Conservation (phyloP, 2,329 filamentous ascomycete genomes). For the Scleromitrula shiraiana region DNA sequence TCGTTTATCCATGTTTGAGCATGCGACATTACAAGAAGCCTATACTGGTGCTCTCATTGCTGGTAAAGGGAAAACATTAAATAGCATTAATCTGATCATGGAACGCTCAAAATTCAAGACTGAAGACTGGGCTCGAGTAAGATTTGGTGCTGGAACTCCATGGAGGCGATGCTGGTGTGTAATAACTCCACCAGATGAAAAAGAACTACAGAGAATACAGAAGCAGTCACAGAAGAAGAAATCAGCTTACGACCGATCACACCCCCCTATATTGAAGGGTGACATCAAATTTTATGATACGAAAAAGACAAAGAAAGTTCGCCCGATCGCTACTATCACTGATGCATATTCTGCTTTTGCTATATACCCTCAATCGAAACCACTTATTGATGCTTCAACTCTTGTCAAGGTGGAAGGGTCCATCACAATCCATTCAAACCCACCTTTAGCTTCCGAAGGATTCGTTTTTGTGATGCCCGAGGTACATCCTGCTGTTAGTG, state of each 20-base stretch:
- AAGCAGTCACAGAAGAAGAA: conserved; percentile 76
- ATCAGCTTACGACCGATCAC: conserved; percentile 71
- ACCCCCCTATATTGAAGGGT: conserved; percentile 63
- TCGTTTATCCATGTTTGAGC: conserved; percentile 87
- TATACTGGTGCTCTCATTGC: conserved; percentile 95
- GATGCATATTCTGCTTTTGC: conserved; percentile 90
- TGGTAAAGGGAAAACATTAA: conserved; percentile 81
- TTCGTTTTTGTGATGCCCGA: conserved; percentile 99
- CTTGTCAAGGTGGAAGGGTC: conserved; percentile 88
- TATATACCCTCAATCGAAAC: conserved; percentile 91
- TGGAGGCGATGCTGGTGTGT: conserved; percentile 98
- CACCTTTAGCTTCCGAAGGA: conserved; percentile 73
- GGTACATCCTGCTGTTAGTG: conserved; percentile 79
- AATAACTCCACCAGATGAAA: conserved; percentile 85
- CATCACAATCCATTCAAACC: conserved; percentile 77
- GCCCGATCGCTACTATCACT: conserved; percentile 83
- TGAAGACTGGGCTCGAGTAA: conserved; percentile 90
- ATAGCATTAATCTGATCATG: conserved; percentile 86
- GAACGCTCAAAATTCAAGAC: conserved; percentile 68
- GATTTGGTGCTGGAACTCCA: conserved; percentile 90
- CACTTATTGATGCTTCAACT: conserved; percentile 88
- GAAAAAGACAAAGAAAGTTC: conserved; percentile 80
- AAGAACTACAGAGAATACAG: conserved; percentile 75
- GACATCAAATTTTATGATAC: conserved; percentile 93
- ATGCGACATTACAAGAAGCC: conserved; percentile 86